Percentiles rank a stretch among this genome's conserved stretches.
These are phyloP conservation scores for Hyaloscypha hepaticicola DNA, from an alignment of 495 filamentous ascomycete species.

Conservation along the genomic window DNA sequence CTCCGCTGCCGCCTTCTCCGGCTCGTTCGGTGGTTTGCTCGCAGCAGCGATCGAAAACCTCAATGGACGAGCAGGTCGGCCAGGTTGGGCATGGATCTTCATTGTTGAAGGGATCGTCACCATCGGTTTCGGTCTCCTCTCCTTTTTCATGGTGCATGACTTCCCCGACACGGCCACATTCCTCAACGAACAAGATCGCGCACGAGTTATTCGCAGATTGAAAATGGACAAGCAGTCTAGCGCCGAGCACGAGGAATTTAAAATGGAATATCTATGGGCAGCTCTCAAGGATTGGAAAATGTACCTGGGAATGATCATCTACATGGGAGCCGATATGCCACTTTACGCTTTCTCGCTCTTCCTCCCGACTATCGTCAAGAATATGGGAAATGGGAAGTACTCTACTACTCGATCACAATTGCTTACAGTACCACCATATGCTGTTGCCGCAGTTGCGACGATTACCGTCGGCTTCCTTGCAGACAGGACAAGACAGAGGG, in stretches of 20 bases:
- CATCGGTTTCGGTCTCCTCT: conserved; percentile 66
- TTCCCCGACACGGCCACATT: conserved; percentile 85
- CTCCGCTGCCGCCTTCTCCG: conserved; percentile 79
- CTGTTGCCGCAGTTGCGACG: conserved; percentile 75
- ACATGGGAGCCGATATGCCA: conserved; percentile 71
- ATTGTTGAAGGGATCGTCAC: conserved; percentile 76
- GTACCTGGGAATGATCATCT: conserved; percentile 71
- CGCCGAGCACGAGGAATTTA: conserved; percentile 78
- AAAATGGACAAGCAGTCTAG: conserved; percentile 73
- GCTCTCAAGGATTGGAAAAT: conserved; percentile 89
- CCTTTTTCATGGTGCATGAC: conserved; percentile 86
- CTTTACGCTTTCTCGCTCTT: conserved; percentile 93
- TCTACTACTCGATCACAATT: conserved; percentile 72
- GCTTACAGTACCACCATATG: conserved; percentile 86
- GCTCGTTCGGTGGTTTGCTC: conserved; percentile 82
- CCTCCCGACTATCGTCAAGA: conserved; percentile 77
- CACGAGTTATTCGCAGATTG: conserved; percentile 73
- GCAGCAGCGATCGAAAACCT: conserved; percentile 76
- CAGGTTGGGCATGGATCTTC: conserved; percentile 87
- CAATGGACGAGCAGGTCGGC: conserved; percentile 63
- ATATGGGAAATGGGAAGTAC: conserved; percentile 60
- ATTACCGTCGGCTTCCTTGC: conserved; percentile 74
- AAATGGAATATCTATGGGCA: conserved; percentile 71
- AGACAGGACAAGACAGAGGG: conserved; percentile 74
- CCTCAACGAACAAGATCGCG: conserved; percentile 68